These are phyloP conservation scores for Fusarium abutilonis DNA, from an alignment of 2,329 filamentous ascomycete species.

Conservation along the genomic window DNA sequence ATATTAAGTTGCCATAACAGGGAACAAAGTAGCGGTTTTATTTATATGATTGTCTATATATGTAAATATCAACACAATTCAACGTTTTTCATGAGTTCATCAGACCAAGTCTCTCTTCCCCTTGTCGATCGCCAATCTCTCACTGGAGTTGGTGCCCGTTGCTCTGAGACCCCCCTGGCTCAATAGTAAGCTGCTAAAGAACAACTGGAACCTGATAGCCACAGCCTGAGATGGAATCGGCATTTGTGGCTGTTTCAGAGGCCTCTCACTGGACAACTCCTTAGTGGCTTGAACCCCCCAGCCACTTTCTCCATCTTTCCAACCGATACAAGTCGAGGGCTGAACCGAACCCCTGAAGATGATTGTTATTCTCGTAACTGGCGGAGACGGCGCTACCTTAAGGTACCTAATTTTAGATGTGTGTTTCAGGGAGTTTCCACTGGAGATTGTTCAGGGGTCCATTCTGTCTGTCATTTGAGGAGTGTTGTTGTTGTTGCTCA, in stretches of 20 bases:
- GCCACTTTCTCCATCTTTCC: conserved; percentile 7
- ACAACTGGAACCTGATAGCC: conserved; percentile 13
- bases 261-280: conserved; percentile 33
- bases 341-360: conserved; percentile 28
- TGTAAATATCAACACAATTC: not conserved
- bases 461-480: not conserved
- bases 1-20: too few relatives aligned
- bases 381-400: conserved; percentile 17
- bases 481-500: not conserved
- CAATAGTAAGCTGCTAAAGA: not conserved
- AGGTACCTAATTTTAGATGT: conserved; percentile 36
- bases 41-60: not conserved
- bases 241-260: conserved; percentile 31
- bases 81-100: not conserved
- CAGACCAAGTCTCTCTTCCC: not conserved
- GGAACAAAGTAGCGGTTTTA: too few relatives aligned
- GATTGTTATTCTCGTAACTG: conserved; percentile 20
- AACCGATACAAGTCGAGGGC: not conserved
- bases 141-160: conserved; percentile 1
- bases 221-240: conserved; percentile 24
- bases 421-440: conserved; percentile 32
- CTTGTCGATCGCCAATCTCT: conserved; percentile 34
- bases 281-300: conserved; percentile 24
- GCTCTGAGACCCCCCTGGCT: not conserved
- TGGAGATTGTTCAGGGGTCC: conserved; percentile 22